Base-by-base conservation (phyloP, 1,139 yeast genomes). In the Kazachstania sp. region DNA sequence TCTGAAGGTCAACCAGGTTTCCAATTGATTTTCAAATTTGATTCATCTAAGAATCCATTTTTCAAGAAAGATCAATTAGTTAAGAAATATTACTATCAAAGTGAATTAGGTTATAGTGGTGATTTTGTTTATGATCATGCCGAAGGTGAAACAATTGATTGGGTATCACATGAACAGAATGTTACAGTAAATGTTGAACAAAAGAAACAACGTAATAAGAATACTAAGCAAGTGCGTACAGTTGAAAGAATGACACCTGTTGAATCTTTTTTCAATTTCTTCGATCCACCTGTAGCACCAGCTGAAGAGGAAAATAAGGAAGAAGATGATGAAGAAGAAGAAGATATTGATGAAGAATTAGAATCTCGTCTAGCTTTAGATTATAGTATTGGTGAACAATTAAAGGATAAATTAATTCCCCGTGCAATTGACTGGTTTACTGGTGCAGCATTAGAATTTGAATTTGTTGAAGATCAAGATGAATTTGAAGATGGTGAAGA, bases 91-190 rank as follows among this genome's bases (percentile, higher is more conserved):
- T 90, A 80, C 71, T 92, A 94, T 71, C 96, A 86, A 70, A 90
- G 87, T 49, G 96, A 92, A 69, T 75, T 90, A 56, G 97, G 96
- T 28, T 87, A 86, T 68, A 83, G 92, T 41, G 97, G 98, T 39
- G 98, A 92, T 68, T 92, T 86, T 68, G 88, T 92, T 55, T 94
- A 90, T 67, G 97, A 90, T 70, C 95, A 86, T 65, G 97, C 98
- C 8, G 95, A 86, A 63, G 98, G 98, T 45, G 77, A 81, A 58
- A 81, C 78, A 49, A 86, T 94, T 66, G 73, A 83, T 59, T 92
- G 99, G 99, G 73, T 71, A 55, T 77, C 82, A 48, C 81, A 84
- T 60, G 95, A 84, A 58, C 72, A 74, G 54, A 90, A 92, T 65
- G 88, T 86, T 48, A 92, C 98, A 34, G 80, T 90, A 52, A 73